These are phyloP conservation scores for Nakazawaea ishiwadae DNA, from an alignment of 805 yeast genomes.

Conservation along the genomic window DNA sequence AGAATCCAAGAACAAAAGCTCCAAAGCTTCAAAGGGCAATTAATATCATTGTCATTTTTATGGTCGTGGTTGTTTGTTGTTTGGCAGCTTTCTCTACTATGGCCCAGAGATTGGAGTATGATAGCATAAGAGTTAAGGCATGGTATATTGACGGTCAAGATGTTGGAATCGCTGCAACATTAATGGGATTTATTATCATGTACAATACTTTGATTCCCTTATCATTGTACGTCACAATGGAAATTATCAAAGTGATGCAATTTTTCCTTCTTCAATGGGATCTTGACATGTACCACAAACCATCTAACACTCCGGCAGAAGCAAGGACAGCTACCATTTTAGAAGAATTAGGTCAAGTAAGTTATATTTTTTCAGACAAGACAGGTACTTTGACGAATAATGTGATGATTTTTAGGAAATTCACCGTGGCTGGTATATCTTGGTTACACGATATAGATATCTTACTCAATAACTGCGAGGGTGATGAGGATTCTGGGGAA, in stretches of 20 bases:
- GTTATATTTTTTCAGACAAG: slow-evolving; percentile 91
- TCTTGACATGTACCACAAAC: slow-evolving; percentile 88
- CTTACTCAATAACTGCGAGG: slow-evolving; percentile 21
- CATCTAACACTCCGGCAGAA: slow-evolving; percentile 85
- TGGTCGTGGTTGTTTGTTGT: slow-evolving; percentile 76
- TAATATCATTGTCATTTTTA: slow-evolving; percentile 77
- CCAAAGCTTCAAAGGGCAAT: slow-evolving; percentile 85
- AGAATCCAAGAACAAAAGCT: slow-evolving; percentile 85
- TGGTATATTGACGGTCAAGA: slow-evolving; percentile 78
- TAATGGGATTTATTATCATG: slow-evolving; percentile 97
- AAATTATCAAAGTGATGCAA: slow-evolving; percentile 87
- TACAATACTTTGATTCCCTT: slow-evolving; percentile 93
- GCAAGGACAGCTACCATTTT: slow-evolving; percentile 93
- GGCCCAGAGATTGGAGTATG: slow-evolving; percentile 60
- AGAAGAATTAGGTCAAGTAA: slow-evolving; percentile 96
- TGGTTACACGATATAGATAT: slow-evolving; percentile 80
- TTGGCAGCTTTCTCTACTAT: slow-evolving; percentile 78
- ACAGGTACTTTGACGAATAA: slow-evolving; percentile 97
- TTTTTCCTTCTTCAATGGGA: slow-evolving; percentile 79
- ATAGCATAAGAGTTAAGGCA: slow-evolving; percentile 34
- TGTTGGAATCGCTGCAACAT: slow-evolving; percentile 81
- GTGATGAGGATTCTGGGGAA: slow-evolving; percentile 14
- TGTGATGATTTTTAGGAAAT: slow-evolving; percentile 84
- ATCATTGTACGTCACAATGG: slow-evolving; percentile 94
- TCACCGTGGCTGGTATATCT: slow-evolving; percentile 81